Evolutionary conservation across 2,329 filamentous ascomycete genomes (phyloP).

Genomic region (Xylariaceae sp.): DNA sequence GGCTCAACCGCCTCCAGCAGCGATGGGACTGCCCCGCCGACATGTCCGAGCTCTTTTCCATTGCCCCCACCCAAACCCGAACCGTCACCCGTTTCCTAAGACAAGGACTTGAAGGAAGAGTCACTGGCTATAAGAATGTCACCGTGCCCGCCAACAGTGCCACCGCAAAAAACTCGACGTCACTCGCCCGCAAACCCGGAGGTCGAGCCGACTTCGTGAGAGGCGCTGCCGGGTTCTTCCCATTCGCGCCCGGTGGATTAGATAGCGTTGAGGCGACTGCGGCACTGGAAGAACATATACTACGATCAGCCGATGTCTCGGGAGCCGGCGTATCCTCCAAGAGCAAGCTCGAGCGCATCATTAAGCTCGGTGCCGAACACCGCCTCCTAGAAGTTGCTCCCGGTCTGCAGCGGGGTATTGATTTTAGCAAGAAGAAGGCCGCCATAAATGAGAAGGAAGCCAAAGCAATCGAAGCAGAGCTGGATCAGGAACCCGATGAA

Average conservation of each 20-base stretch:
- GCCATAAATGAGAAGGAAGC: slow-evolving; percentile 55
- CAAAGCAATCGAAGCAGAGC: slow-evolving; percentile 50
- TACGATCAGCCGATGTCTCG: slow-evolving; percentile 44
- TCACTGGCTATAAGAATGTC: slow-evolving; percentile 90
- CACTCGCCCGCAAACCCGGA: slow-evolving; percentile 77
- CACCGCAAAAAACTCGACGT: slow-evolving; percentile 93
- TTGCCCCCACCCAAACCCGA: slow-evolving; percentile 85
- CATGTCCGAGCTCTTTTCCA: slow-evolving; percentile 75
- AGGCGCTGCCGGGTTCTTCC: slow-evolving; percentile 88
- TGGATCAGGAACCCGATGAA: slow-evolving; percentile 43
- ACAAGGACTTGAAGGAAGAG: slow-evolving; percentile 84
- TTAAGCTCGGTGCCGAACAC: slow-evolving; percentile 71
- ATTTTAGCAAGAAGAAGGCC: slow-evolving; percentile 57
- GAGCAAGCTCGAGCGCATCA: slow-evolving; percentile 72
- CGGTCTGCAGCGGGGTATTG: slow-evolving; percentile 72
- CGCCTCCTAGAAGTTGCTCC: slow-evolving; percentile 77
- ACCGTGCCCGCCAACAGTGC: slow-evolving; percentile 84
- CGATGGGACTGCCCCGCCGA: slow-evolving; percentile 78
- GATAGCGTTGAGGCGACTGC: slow-evolving; percentile 82
- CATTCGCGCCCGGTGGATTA: slow-evolving; percentile 85
- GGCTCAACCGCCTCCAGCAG: slow-evolving; percentile 86
- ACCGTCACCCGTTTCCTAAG: slow-evolving; percentile 91
- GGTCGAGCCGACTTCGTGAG: slow-evolving; percentile 85
- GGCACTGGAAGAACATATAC: slow-evolving; percentile 71
- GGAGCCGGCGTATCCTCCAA: slow-evolving; percentile 37